A percentile compares a stretch with the other conserved stretches of the same genome.
Evolutionary conservation across 257 asterid species (phyloP).

Genomic region (Apocynum venetum): DNA sequence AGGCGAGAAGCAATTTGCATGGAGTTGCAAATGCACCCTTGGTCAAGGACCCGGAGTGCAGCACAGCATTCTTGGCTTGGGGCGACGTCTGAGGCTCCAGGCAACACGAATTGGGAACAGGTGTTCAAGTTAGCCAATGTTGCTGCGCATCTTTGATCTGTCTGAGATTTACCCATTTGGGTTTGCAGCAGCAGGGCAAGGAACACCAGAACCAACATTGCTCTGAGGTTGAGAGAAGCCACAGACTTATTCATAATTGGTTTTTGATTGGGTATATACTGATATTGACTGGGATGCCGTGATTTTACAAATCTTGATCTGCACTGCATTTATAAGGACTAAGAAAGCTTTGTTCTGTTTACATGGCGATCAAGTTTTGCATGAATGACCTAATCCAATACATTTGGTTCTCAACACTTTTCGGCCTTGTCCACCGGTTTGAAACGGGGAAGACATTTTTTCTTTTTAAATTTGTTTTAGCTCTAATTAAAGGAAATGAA

Average conservation of each 20-base stretch:
- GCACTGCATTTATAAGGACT: not conserved
- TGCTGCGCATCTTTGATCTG: constrained; percentile 33
- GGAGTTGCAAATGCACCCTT: constrained; percentile 42
- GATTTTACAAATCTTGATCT: constrained; percentile 7
- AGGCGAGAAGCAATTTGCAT: constrained; percentile 38
- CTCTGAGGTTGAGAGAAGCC: not conserved
- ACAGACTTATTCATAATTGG: not conserved
- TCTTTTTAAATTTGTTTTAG: too few species aligned
- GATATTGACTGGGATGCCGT: not conserved
- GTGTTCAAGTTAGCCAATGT: constrained; percentile 26
- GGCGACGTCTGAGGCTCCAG: constrained; percentile 16
- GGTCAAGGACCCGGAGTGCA: constrained; percentile 26
- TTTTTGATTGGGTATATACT: not conserved
- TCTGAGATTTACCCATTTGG: constrained; percentile 20
- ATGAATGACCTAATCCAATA: constrained; percentile 33
- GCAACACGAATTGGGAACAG: constrained; percentile 25
- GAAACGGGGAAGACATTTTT: too few species aligned
- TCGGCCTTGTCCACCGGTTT: not conserved
- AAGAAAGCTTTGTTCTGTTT: not conserved
- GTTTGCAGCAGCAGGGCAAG: constrained; percentile 21
- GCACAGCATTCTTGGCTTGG: constrained; percentile 32
- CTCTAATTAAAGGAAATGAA: too few species aligned
- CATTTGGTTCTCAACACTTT: constrained; percentile 9
- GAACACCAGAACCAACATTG: constrained; percentile 10
- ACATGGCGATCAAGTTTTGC: constrained; percentile 1